Evolutionary conservation across 2,329 filamentous ascomycete species (phyloP), one percentile per base, ranked within the genome.

Genomic region (Chrysosporium keratinophilum): DNA sequence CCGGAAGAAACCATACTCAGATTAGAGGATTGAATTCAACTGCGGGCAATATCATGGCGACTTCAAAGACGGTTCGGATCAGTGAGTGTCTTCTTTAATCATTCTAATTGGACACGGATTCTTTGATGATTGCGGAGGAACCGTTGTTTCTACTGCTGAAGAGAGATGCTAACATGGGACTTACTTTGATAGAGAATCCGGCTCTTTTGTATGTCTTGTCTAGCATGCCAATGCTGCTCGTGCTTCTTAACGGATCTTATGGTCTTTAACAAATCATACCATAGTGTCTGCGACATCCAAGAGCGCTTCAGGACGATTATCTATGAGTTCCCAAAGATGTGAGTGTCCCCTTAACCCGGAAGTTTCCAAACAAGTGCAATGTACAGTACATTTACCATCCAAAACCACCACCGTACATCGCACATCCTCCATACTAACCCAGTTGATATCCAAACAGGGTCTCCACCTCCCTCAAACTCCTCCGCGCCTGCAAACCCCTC

Each of bases 251-350:
- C 5, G 12, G 10, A 15, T 20, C 14, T 0, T 11, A 37, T 20
- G 31, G 7, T 10, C 15, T 43, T 33, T 51, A 34, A 46, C 28
- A 31, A 34, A 3, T 5, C 41, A 17, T 45, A 20, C 12, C 48
- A 42, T 58, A 96, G 90, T 64, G 81, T 97, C 66, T 97, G 91
- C 74, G 91, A 97, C 66, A 77, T 97, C 59, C 91, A 97, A 73
- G 91, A 96, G 62, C 94, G 89, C 69, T 97, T 97, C 72, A 81
- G 88, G 57, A 75, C 76, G 7, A 84, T 83, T 54, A 95, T 97
- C 63, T 80, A 84, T 72, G 84, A 94, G 66, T 96, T 90, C 66
- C 80, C 87, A 59, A 88, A 86, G 67, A 79, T 96, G 83, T 87
- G 75, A 56, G 74, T 39, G n/a, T 23, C 15, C 46, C 35, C 39